Base-by-base conservation (phyloP, 768 basidiomycete species). In the Asterophora parasitica region DNA sequence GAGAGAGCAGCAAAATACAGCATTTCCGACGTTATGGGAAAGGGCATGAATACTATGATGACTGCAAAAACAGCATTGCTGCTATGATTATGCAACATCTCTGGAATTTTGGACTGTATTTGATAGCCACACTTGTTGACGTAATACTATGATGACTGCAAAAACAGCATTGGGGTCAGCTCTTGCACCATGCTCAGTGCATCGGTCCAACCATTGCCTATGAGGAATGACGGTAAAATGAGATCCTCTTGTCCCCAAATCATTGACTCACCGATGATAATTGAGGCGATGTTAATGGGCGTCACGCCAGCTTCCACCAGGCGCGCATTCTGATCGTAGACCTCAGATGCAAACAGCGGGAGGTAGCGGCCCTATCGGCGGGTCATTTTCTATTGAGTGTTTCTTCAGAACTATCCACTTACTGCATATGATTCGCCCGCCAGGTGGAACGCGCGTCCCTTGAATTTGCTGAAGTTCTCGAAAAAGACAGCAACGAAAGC, bases 361-460 rank as follows among this genome's bases (percentile, higher is more conserved):
- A 88, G 68, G 57, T 87, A 85, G 9, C 81, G 77, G 4, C 85
- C 83, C 84, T 85, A 43, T 19, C 3, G 11, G 4, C 7, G 19
- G 11, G 10, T 38, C 19, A 38, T 4, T 38, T 35, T 35, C 12
- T 4, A n/a, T n/a, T n/a, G n/a, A n/a, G n/a, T n/a, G n/a, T n/a
- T n/a, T n/a, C n/a, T n/a, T n/a, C n/a, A n/a, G n/a, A n/a, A n/a
- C n/a, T 9, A 6, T 1, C 1, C 19, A 37, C 79, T 49, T 51
- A 86, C 88, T 1, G 78, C 88, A 53, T 90, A 91, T 0, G 85
- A 89, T 64, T 91, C 88, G 10, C 88, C 81, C 1, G 79, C 69
- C 70, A 85, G 74, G 50, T 85, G 82, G 62, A 84, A 81, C 2
- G 69, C 60, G 3, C 85, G 68, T 2, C 83, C 84, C 54, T 84